Conservation (phyloP, 2,329 filamentous ascomycete species). For the Fusarium nematophilum region DNA sequence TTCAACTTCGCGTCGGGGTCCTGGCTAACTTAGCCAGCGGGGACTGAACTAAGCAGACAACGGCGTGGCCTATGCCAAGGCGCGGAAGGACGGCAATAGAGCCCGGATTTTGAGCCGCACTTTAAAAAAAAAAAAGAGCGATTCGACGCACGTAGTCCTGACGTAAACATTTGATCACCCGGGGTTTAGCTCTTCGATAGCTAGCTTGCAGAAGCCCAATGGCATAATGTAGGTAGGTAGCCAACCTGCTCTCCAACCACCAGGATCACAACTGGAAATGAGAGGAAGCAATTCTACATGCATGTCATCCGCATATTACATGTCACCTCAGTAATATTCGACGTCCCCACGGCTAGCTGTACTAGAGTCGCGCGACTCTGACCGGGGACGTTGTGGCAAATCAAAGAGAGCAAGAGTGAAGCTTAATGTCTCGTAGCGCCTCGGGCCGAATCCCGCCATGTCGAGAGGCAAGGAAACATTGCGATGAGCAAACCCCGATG, state of each 20-base stretch:
- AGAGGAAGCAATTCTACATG: constrained; percentile 10
- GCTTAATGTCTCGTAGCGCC: constrained; percentile 2
- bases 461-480: constrained; percentile 13
- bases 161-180: constrained; percentile 5
- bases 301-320: constrained; percentile 2
- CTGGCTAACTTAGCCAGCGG: constrained; percentile 1
- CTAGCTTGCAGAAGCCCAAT: too few species aligned
- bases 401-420: constrained; percentile 10
- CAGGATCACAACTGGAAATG: too few species aligned
- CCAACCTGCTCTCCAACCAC: too few species aligned
- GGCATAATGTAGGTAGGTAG: constrained; percentile 4
- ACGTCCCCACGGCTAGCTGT: constrained; percentile 18
- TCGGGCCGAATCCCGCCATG: not conserved
- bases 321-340: constrained; percentile 27
- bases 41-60: not conserved
- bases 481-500: constrained; percentile 7
- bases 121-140: constrained; percentile 4
- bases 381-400: constrained; percentile 12
- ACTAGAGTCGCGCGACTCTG: not conserved
- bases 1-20: not conserved
- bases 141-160: not conserved
- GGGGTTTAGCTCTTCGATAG: too few species aligned
- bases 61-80: constrained; percentile 7
- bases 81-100: not conserved
- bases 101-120: constrained; percentile 16